Conservation (phyloP, 1,139 yeast genomes). For the Casaregolazyma lundiana region DNA sequence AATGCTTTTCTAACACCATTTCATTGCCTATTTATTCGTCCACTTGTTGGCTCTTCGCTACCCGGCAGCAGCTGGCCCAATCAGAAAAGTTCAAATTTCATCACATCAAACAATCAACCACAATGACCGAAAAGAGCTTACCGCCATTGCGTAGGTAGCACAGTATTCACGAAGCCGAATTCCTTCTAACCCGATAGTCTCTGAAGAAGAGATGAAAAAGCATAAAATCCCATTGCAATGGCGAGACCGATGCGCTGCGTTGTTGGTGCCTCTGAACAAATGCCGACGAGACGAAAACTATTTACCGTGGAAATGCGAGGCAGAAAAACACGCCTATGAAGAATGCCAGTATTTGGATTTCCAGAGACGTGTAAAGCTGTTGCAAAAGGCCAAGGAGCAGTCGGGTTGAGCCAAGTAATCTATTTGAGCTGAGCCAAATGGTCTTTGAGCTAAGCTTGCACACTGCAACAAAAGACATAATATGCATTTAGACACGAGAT, state of each 20-base stretch:
- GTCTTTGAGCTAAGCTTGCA: too few species aligned
- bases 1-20: neutral
- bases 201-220: constrained; percentile 81
- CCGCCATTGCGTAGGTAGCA: constrained; percentile 10
- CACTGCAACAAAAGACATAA: too few species aligned
- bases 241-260: constrained; percentile 82
- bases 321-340: constrained; percentile 80
- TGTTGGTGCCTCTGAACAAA: constrained; percentile 61
- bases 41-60: neutral
- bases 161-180: neutral
- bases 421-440: too few species aligned
- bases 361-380: constrained; percentile 73
- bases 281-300: constrained; percentile 53
- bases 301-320: constrained; percentile 68
- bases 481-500: too few species aligned
- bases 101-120: neutral
- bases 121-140: constrained; percentile 10
- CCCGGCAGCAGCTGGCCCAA: neutral
- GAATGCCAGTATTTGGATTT: constrained; percentile 82
- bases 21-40: neutral
- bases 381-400: constrained; percentile 42
- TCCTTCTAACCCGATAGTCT: constrained; percentile 39
- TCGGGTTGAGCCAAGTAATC: neutral
- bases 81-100: neutral
- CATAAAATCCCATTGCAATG: constrained; percentile 74